Evolutionary conservation across 441 rosid species (phyloP), one percentile per base, ranked within the genome.

Genomic region (Geranium incanum): DNA sequence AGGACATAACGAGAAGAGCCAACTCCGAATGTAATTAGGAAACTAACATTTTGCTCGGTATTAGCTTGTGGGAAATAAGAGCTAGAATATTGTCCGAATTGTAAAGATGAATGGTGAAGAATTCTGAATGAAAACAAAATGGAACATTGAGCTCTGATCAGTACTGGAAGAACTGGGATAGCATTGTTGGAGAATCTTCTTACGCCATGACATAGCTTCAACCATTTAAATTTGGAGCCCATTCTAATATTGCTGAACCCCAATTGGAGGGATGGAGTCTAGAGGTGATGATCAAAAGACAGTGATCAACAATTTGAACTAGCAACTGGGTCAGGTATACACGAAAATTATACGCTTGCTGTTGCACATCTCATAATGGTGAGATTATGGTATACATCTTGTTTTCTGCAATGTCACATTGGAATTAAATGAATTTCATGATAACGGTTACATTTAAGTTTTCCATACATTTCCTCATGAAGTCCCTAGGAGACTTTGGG

Each of bases 1-100:
- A 80, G 73, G 80, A 78, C 55, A 72, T 80, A 13, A 80, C 69
- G 66, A 69, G 65, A 73, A 78, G 81, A 75, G 72, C 55, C 9
- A 69, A 28, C 36, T 45, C 12, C n/a, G 52, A 45, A 45, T 7
- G 43, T 39, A 0, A 5, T 5, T 39, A 7, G 8, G 33, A 28
- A 28, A 28, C 33, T 28, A 28, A 28, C 33, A 28, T 28, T 28
- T 28, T 28, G 33, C 33, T 28, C 3, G 33, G 33, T 28, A 2
- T 28, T 28, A 28, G 33, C 33, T 39, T 7, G 43, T 39, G 43
- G 8, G 8, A 39, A 7, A 39, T 39, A 39, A 39, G 43, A 39
- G 3, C 43, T 39, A 7, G 3, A 7, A 39, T 39, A 39, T 39
- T 39, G 9, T 13, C 52, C 1, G 9, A 7, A 45, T 45, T 3